Evolutionary conservation across 2,329 filamentous ascomycete genomes (phyloP).

Genomic region (Aspergillus latus): DNA sequence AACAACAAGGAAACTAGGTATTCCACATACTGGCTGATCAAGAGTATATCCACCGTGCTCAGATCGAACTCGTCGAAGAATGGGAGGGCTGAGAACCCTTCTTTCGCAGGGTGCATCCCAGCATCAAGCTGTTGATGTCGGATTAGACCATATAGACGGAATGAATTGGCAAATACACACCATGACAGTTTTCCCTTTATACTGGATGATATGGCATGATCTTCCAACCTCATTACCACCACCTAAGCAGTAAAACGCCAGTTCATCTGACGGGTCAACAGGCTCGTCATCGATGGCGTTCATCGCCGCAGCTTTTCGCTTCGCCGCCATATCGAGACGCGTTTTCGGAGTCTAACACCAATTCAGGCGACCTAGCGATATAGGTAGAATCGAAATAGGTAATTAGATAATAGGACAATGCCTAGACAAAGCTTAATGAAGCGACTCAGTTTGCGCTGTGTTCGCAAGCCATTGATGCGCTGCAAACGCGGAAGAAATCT

Average conservation of each 20-base stretch:
- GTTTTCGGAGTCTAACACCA: not conserved
- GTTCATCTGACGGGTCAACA: conserved; percentile 87
- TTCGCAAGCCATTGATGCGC: conserved; percentile 4
- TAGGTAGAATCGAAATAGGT: not conserved
- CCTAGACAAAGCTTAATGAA: not conserved
- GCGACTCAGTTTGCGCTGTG: not conserved
- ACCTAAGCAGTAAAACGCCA: conserved; percentile 89
- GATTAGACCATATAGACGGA: conserved; percentile 11
- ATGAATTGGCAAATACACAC: conserved; percentile 51
- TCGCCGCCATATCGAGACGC: conserved; percentile 71
- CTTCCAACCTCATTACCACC: conserved; percentile 96
- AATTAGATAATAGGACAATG: not conserved
- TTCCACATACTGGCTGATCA: conserved; percentile 95
- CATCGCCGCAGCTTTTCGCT: conserved; percentile 82
- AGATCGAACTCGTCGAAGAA: conserved; percentile 99
- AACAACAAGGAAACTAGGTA: conserved; percentile 22
- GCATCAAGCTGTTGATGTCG: conserved; percentile 74
- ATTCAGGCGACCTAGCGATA: not conserved
- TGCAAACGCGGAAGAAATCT: not conserved
- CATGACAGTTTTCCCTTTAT: conserved; percentile 99
- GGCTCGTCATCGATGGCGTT: conserved; percentile 72
- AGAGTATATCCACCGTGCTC: conserved; percentile 91
- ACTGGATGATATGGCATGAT: conserved; percentile 96
- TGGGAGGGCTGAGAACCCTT: conserved; percentile 86
- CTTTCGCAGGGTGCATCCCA: conserved; percentile 93